A percentile compares a stretch with the other conserved stretches of the same genome.
Evolutionary conservation across 495 filamentous ascomycete species (phyloP).

Genomic region (Aspergillus bertholletiae): DNA sequence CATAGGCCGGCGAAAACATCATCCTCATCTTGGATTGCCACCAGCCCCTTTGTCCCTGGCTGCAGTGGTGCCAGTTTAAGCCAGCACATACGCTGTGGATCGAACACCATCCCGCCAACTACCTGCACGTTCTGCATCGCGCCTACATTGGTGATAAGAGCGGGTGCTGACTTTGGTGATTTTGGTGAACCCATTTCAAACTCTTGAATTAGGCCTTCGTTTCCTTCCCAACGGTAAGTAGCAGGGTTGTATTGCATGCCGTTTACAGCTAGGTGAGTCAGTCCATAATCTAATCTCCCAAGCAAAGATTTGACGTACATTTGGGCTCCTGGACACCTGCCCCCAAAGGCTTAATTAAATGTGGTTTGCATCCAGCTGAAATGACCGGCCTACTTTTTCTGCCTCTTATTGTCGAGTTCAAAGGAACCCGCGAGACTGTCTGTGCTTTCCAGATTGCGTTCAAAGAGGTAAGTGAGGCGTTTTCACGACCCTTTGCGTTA

Average conservation of each 20-base stretch:
- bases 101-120: constrained; percentile 94
- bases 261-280: constrained; percentile 61
- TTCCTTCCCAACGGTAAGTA: constrained; percentile 89
- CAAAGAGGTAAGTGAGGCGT: constrained; percentile 58
- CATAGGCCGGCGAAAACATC: constrained; percentile 81
- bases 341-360: constrained; percentile 69
- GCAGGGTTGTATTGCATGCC: constrained; percentile 93
- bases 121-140: constrained; percentile 75
- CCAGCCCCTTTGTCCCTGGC: constrained; percentile 23
- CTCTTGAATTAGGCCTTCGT: constrained; percentile 74
- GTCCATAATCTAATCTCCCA: constrained; percentile 3
- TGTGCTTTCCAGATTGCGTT: constrained; percentile 80
- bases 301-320: constrained; percentile 49
- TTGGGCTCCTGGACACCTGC: constrained; percentile 58
- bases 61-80: constrained; percentile 60
- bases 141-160: constrained; percentile 88
- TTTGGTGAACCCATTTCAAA: constrained; percentile 60
- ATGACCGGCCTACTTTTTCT: constrained; percentile 52
- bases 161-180: constrained; percentile 69
- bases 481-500: constrained; percentile 39
- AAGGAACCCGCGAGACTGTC: constrained; percentile 53
- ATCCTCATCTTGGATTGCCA: constrained; percentile 49
- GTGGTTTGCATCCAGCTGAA: constrained; percentile 57
- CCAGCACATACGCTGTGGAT: constrained; percentile 95
- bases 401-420: constrained; percentile 41